These are phyloP conservation scores for Colletotrichum zoysiae DNA, from an alignment of 2,329 filamentous ascomycete genomes.

Conservation along the genomic window DNA sequence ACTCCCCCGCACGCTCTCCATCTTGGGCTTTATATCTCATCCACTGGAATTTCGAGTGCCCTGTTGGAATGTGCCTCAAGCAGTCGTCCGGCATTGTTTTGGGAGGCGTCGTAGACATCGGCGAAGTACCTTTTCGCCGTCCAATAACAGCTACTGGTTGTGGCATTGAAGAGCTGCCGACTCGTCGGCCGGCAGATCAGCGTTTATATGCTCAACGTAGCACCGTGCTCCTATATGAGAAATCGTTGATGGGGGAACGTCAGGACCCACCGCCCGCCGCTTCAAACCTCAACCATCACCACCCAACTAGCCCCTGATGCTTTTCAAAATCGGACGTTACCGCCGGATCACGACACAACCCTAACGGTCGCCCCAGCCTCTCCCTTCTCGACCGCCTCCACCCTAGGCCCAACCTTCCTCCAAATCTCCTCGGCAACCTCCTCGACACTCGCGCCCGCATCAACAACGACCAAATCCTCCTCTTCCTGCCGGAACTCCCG, in stretches of 20 bases:
- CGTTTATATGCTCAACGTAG: not conserved
- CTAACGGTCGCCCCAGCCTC: slow-evolving; percentile 62
- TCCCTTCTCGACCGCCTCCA: slow-evolving; percentile 64
- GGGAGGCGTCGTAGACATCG: not conserved
- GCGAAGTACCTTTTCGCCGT: not conserved
- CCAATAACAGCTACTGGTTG: not conserved
- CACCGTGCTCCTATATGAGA: not conserved
- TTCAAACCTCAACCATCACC: not conserved
- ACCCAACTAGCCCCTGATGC: not conserved
- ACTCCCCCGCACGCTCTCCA: not conserved
- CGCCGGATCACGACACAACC: slow-evolving; percentile 49
- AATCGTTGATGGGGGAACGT: not conserved
- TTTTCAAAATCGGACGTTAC: not conserved
- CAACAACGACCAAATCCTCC: slow-evolving; percentile 66
- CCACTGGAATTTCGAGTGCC: not conserved
- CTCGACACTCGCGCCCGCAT: slow-evolving; percentile 66
- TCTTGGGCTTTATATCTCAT: slow-evolving; percentile 21
- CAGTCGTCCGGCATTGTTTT: not conserved
- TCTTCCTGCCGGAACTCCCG: slow-evolving; percentile 60
- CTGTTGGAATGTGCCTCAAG: too few species aligned
- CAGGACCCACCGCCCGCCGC: not conserved
- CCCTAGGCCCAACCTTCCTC: slow-evolving; percentile 60
- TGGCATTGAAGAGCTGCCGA: not conserved
- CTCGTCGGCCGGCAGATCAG: not conserved
- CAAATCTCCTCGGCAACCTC: slow-evolving; percentile 70